Evolutionary conservation across 2,329 filamentous ascomycete species (phyloP), one percentile per base, ranked within the genome.

Genomic region (Clarireedia hainanense): DNA sequence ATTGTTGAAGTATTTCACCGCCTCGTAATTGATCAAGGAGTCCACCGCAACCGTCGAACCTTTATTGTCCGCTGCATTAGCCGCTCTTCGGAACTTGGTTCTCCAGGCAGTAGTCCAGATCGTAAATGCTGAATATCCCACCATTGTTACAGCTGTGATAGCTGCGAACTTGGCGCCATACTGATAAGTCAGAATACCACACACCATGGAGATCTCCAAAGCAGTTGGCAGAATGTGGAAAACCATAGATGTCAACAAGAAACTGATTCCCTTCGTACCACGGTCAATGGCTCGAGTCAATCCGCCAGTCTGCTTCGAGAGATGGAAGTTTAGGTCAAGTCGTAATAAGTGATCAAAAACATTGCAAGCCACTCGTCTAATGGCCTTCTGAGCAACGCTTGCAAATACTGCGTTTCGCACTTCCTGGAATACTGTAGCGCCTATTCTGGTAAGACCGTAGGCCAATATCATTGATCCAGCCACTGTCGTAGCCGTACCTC

Each of bases 1-100:
- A 67, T 99, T 99, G 76, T 99, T 99, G 75, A 97, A 99, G 75
- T 97, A 96, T 73, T 99, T 99, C 68, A 99, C 94, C 14, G 95
- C 92, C 72, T 99, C 94, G 68, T 96, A 99, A 74, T 99, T 99
- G 76, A 99, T 96, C 50, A 99, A 76, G 0, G 91, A 96, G 73
- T 99, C 94, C 1, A 97, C 91, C 0, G 92, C 92, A 6, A 97
- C 90, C 0, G 92, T 97, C 1, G 92, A 95, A 0, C 90, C 94
- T 69, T 85, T 89, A 72, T 97, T 99, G 65, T 99, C 95, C 0
- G 94, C 95, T 5, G 91, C 90, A 69, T 99, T 99, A 40, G 94
- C 91, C 71, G 95, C 89, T 65, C 92, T 88, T 47, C 95, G 82
- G 71, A 99, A 99, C 71, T 95, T 95, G 3, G 95, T 99, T 65